phyloP scores from a whole-genome alignment of 768 basidiomycete genomes.

The Kwoniella heveanensis region DNA sequence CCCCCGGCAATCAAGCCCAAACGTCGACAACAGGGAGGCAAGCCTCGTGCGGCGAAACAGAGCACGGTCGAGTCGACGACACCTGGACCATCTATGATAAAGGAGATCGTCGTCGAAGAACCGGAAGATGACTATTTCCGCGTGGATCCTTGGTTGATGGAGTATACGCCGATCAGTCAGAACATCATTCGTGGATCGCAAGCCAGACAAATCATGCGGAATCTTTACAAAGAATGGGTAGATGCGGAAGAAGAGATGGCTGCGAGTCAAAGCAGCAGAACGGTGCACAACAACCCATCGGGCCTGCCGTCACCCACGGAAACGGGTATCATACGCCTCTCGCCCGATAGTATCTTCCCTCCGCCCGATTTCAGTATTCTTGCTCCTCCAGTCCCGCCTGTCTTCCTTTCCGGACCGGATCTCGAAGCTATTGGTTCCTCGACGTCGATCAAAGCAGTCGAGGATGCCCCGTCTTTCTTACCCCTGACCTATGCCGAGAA shows the following conservation, averaged over 20 bases:
- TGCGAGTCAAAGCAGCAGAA: slow-evolving; percentile 19
- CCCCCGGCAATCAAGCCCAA: slow-evolving; percentile 44
- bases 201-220: slow-evolving; percentile 34
- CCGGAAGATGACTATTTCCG: slow-evolving; percentile 43
- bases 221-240: slow-evolving; percentile 47
- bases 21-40: slow-evolving; percentile 28
- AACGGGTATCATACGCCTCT: slow-evolving; percentile 37
- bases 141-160: slow-evolving; percentile 44
- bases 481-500: slow-evolving; percentile 42
- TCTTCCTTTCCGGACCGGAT: slow-evolving; percentile 31
- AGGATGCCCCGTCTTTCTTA: slow-evolving; percentile 38
- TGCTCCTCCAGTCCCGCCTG: slow-evolving; percentile 51
- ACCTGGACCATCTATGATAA: slow-evolving; percentile 15
- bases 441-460: slow-evolving; percentile 30
- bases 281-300: slow-evolving; percentile 33
- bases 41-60: slow-evolving; percentile 20
- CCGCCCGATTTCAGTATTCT: slow-evolving; percentile 40
- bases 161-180: slow-evolving; percentile 50
- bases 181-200: slow-evolving; percentile 35
- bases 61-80: slow-evolving; percentile 12
- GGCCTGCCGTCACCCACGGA: slow-evolving; percentile 49
- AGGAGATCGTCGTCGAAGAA: slow-evolving; percentile 26
- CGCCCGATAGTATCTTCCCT: slow-evolving; percentile 37
- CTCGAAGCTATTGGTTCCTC: slow-evolving; percentile 29
- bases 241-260: slow-evolving; percentile 39